Evolutionary conservation across 768 basidiomycete species (phyloP).

Genomic region (Termitomyces sp.): DNA sequence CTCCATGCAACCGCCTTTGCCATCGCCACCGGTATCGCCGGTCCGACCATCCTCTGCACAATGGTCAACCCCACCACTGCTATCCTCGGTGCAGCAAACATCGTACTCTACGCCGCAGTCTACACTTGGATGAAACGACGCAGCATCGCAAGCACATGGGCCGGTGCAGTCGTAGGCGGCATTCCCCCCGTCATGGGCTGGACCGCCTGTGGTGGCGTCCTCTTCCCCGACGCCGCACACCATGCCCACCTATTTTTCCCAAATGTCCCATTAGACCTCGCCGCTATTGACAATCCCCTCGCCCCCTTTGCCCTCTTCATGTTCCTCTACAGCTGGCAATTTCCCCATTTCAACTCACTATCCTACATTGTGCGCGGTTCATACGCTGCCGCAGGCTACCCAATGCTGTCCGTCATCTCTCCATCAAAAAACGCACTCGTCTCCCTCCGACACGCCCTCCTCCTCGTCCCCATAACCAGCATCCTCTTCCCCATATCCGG

Average conservation of each 20-base stretch:
- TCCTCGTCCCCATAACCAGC: conserved; percentile 75
- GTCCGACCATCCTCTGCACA: conserved; percentile 71
- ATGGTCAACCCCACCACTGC: conserved; percentile 89
- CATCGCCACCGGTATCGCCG: conserved; percentile 66
- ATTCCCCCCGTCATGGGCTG: conserved; percentile 97
- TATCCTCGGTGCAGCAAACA: conserved; percentile 74
- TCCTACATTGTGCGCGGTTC: conserved; percentile 80
- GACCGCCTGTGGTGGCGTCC: conserved; percentile 85
- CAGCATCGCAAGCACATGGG: conserved; percentile 85
- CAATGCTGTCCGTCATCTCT: conserved; percentile 82
- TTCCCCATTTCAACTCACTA: conserved; percentile 96
- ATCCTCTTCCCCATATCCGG: conserved; percentile 84
- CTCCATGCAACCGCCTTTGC: conserved; percentile 84
- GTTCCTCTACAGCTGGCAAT: conserved; percentile 95
- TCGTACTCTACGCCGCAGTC: conserved; percentile 82
- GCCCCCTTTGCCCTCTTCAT: conserved; percentile 77
- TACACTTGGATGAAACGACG: conserved; percentile 93
- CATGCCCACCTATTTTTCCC: conserved; percentile 59
- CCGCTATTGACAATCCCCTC: conserved; percentile 75
- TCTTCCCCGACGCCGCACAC: conserved; percentile 61
- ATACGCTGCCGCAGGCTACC: conserved; percentile 91
- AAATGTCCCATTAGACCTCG: conserved; percentile 32
- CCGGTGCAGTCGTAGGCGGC: conserved; percentile 88
- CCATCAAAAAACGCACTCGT: conserved; percentile 82
- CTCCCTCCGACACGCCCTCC: conserved; percentile 72